Conservation (phyloP, 139 green algal genomes). For the Tetradesmus obliquus region DNA sequence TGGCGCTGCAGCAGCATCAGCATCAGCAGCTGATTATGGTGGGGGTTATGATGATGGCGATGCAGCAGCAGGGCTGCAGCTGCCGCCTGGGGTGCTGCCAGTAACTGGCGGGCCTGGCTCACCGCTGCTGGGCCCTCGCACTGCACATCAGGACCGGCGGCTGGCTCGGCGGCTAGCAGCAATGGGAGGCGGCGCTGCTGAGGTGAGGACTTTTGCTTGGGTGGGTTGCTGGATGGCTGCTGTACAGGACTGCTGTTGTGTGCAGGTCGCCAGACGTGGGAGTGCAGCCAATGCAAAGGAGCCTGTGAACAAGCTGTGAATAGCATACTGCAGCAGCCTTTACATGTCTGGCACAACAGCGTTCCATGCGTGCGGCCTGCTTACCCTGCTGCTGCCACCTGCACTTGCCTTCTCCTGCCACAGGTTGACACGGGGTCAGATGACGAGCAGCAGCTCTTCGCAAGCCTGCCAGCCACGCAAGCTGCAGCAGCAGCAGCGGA, state of each 20-base stretch:
- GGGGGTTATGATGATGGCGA: neutral
- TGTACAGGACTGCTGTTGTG: too few relatives aligned
- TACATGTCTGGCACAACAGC: too few relatives aligned
- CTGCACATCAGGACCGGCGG: conserved; percentile 36
- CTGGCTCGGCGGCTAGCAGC: conserved; percentile 26
- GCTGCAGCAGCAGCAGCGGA: conserved; percentile 11
- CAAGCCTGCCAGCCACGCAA: conserved; percentile 8
- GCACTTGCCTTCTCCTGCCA: neutral
- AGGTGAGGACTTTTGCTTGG: neutral
- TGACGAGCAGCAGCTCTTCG: conserved; percentile 34
- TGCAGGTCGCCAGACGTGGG: too few relatives aligned
- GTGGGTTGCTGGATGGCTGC: too few relatives aligned
- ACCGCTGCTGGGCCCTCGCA: conserved; percentile 30
- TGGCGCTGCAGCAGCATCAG: neutral
- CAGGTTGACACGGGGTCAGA: conserved; percentile 38
- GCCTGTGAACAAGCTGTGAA: too few relatives aligned
- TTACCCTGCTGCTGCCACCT: neutral
- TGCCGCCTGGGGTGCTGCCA: conserved; percentile 14
- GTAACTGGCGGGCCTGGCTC: conserved; percentile 33
- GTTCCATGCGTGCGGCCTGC: neutral
- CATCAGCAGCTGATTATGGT: neutral
- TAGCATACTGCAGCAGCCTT: too few relatives aligned
- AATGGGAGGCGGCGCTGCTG: conserved; percentile 24
- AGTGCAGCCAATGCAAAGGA: too few relatives aligned
- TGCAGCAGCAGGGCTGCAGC: neutral